Base-by-base conservation (phyloP, 768 basidiomycete species). In the Mycena belliarum region DNA sequence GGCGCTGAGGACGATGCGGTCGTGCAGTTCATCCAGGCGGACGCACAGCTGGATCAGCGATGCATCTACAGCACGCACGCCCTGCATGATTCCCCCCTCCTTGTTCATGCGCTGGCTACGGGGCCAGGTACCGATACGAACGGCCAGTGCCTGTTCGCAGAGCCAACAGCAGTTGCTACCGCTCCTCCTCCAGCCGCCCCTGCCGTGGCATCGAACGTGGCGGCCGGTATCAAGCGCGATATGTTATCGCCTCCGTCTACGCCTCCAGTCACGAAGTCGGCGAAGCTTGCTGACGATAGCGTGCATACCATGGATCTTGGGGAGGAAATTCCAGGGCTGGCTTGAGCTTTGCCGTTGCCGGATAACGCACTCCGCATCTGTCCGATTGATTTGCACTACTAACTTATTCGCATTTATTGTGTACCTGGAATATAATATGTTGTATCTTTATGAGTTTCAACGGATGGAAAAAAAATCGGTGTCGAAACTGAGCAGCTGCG, bases 1-100 rank as follows among this genome's bases (percentile, higher is more conserved):
- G 87, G 87, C 21, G 82, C 84, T 2, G 78, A 82, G 53, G 78
- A 83, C 44, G 49, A 60, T 37, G 69, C 70, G 3, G 83, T 87
- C 35, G 67, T 64, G 4, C 49, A 70, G 16, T 86, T 76, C 56
- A 82, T 88, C 59, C 70, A 74, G 23, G 75, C 79, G 53, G 76
- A 80, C 32, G 76, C 55, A 7, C 40, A 49, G 24, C 24, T 63
- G 3, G 48, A 43, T 3, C 47, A 38, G 28, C 53, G 55, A 14
- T 56, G 54, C 24, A 29, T 63, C 21, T 63, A 63, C 40, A 37
- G 50, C 24, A 32, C 23, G 25, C 51, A 50, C 23, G 20, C 56
- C 8, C 18, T 59, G 48, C 55, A 62, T n/a, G 43, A 23, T 2
- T 18, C 23, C 24, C 10, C 15, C 6, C 43, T 6, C 15, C 12